phyloP scores from a whole-genome alignment of 176 grass and related monocot species.

The Tillandsia leiboldiana region DNA sequence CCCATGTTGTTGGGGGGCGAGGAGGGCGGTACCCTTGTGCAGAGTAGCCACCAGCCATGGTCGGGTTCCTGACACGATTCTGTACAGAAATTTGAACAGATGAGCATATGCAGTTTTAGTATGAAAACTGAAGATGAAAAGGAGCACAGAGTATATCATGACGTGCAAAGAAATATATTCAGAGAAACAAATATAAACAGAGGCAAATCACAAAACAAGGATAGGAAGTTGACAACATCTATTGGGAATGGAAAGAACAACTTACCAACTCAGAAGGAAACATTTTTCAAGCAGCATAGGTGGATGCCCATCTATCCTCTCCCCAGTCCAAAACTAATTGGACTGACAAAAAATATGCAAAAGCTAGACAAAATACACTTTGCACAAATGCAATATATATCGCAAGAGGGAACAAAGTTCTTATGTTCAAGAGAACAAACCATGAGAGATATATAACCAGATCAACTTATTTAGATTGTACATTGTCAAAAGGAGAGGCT shows the following conservation, averaged over 20 bases:
- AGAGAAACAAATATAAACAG: conserved; percentile 14
- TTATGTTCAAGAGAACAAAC: conserved; percentile 5
- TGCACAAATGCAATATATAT: conserved; percentile 42
- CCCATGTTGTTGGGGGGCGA: conserved; percentile 63
- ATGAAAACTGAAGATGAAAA: conserved; percentile 1
- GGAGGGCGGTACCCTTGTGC: conserved; percentile 35
- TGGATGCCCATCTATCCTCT: conserved; percentile 85
- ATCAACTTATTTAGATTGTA: neutral
- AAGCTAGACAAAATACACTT: conserved; percentile 34
- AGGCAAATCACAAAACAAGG: no score
- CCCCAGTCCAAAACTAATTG: conserved; percentile 74
- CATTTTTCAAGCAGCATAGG: conserved; percentile 50
- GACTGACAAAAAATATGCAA: conserved; percentile 64
- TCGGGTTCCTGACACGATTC: conserved; percentile 67
- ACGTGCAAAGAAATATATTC: conserved; percentile 13
- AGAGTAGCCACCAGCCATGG: conserved; percentile 74
- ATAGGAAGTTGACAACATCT: conserved; percentile 42
- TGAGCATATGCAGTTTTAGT: conserved; percentile 33
- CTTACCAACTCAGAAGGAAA: conserved; percentile 63
- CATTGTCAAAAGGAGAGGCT: no score
- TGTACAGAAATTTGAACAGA: conserved; percentile 59
- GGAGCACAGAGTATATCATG: conserved; percentile 17
- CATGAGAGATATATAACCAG: conserved; percentile 3
- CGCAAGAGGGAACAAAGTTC: conserved; percentile 34
- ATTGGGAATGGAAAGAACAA: conserved; percentile 53